Evolutionary conservation across 1,284 basidiomycete genomes (phyloP).

Genomic region (Ganoderma lucidum): DNA sequence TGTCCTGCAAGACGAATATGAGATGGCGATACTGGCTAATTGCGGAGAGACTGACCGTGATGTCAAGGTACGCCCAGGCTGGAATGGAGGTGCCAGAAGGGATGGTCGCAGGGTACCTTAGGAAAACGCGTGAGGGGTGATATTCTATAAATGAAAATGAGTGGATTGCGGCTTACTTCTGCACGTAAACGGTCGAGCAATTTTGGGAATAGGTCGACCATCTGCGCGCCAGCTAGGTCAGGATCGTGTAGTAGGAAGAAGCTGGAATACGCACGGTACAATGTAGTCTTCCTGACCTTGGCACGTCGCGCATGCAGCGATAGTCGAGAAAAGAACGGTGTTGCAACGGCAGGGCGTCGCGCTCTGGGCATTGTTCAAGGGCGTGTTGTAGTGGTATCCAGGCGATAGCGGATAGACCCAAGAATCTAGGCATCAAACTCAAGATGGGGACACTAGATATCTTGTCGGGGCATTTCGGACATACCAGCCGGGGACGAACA

Average conservation of each 20-base stretch:
- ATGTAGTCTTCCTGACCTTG: conserved; percentile 22
- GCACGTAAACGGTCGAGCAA: conserved; percentile 19
- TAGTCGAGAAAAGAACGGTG: conserved; percentile 25
- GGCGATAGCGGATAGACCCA: conserved; percentile 24
- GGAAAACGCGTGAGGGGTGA: not conserved
- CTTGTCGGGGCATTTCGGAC: not conserved
- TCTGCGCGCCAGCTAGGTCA: not conserved
- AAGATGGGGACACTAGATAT: not conserved
- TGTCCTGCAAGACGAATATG: not conserved
- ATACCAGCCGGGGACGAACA: conserved; percentile 25
- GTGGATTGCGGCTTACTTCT: conserved; percentile 10
- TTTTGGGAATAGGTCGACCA: conserved; percentile 22
- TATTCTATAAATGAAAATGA: not conserved
- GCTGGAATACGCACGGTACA: conserved; percentile 15
- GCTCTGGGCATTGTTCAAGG: conserved; percentile 13
- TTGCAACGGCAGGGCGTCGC: conserved; percentile 27
- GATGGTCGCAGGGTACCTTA: conserved; percentile 21
- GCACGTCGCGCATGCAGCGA: conserved; percentile 25
- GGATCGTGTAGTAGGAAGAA: not conserved
- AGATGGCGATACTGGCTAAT: not conserved
- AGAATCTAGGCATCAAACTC: conserved; percentile 10
- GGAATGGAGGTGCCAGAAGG: conserved; percentile 23
- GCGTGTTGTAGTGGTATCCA: conserved; percentile 26
- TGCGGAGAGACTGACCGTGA: conserved; percentile 15
- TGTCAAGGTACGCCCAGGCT: conserved; percentile 29